A percentile compares a stretch with the other conserved stretches of the same genome.
These are phyloP conservation scores for Zymoseptoria pseudotritici DNA, from an alignment of 2,329 filamentous ascomycete genomes.

Conservation along the genomic window DNA sequence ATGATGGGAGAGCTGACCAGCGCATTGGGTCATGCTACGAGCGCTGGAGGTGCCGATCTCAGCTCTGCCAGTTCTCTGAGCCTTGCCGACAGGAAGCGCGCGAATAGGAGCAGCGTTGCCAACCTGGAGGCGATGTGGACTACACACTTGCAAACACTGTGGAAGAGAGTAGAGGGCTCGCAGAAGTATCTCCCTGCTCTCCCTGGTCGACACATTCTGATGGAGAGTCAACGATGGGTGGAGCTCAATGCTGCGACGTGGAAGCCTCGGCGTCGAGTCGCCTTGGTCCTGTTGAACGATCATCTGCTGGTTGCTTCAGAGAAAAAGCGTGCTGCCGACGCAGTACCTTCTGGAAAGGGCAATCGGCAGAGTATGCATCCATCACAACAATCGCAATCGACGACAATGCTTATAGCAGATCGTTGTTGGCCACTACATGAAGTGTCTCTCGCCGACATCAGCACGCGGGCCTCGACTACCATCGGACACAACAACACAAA, in stretches of 20 bases:
- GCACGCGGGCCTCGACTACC: slow-evolving; percentile 31
- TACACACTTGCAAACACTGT: slow-evolving; percentile 67
- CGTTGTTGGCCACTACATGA: slow-evolving; percentile 91
- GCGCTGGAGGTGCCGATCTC: slow-evolving; percentile 31
- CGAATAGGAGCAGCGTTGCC: slow-evolving; percentile 84
- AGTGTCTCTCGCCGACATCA: slow-evolving; percentile 86
- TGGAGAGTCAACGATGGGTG: slow-evolving; percentile 89
- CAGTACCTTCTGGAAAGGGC: slow-evolving; percentile 14
- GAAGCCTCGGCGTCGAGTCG: slow-evolving; percentile 82
- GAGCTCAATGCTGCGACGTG: slow-evolving; percentile 96
- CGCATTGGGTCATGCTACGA: slow-evolving; percentile 41
- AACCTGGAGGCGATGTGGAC: slow-evolving; percentile 64
- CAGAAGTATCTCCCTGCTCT: slow-evolving; percentile 93
- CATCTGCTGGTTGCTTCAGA: slow-evolving; percentile 89
- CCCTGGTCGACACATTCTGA: slow-evolving; percentile 83
- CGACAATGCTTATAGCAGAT: slow-evolving; percentile 74
- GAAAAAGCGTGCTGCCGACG: slow-evolving; percentile 60
- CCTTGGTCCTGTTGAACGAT: slow-evolving; percentile 89
- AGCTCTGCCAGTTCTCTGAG: slow-evolving; percentile 29
- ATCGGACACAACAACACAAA: slow-evolving; percentile 31
- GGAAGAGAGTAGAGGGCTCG: slow-evolving; percentile 95
- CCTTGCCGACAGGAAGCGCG: slow-evolving; percentile 44
- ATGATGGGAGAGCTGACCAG: slow-evolving; percentile 81
- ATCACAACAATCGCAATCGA: slow-evolving; percentile 33
- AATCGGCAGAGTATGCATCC: slow-evolving; percentile 34